These are phyloP conservation scores for Pezizomycotina sp. DNA, from an alignment of 2,329 filamentous ascomycete species.

Conservation along the genomic window DNA sequence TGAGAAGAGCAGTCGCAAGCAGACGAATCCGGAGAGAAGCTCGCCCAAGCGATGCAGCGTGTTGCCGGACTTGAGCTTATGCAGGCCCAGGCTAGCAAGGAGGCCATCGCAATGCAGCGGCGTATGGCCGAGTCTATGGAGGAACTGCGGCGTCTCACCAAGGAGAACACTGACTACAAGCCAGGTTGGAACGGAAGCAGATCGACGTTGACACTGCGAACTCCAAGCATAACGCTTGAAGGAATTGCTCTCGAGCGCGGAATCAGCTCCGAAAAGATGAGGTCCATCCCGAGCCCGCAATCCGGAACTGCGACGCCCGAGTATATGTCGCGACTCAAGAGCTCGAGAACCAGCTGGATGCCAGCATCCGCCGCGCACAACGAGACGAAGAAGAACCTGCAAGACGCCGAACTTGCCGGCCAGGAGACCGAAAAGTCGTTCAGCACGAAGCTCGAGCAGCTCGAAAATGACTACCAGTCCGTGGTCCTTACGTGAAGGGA, in stretches of 20 bases:
- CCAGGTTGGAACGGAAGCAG: slow-evolving; percentile 80
- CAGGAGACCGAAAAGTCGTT: slow-evolving; percentile 80
- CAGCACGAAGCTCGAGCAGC: slow-evolving; percentile 78
- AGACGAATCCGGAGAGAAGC: slow-evolving; percentile 68
- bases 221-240: too few relatives aligned
- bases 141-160: slow-evolving; percentile 66
- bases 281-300: slow-evolving; percentile 51
- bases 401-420: slow-evolving; percentile 64
- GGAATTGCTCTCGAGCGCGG: too few relatives aligned
- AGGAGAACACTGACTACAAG: too few relatives aligned
- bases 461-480: slow-evolving; percentile 95
- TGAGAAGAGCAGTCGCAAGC: slow-evolving; percentile 76
- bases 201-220: slow-evolving; percentile 69
- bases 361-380: slow-evolving; percentile 64
- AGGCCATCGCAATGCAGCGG: slow-evolving; percentile 74
- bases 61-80: slow-evolving; percentile 94
- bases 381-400: slow-evolving; percentile 58
- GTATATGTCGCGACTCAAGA: slow-evolving; percentile 50
- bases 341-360: slow-evolving; percentile 77
- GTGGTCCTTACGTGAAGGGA: slow-evolving; percentile 92
- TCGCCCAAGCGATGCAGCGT: slow-evolving; percentile 83
- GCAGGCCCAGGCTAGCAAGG: slow-evolving; percentile 89
- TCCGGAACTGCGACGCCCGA: slow-evolving; percentile 66
- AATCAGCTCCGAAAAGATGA: slow-evolving; percentile 58
- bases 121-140: slow-evolving; percentile 73